Evolutionary conservation across 257 asterid genomes (phyloP), one percentile per base, ranked within the genome.

Genomic region (Solanum pimpinellifolium): DNA sequence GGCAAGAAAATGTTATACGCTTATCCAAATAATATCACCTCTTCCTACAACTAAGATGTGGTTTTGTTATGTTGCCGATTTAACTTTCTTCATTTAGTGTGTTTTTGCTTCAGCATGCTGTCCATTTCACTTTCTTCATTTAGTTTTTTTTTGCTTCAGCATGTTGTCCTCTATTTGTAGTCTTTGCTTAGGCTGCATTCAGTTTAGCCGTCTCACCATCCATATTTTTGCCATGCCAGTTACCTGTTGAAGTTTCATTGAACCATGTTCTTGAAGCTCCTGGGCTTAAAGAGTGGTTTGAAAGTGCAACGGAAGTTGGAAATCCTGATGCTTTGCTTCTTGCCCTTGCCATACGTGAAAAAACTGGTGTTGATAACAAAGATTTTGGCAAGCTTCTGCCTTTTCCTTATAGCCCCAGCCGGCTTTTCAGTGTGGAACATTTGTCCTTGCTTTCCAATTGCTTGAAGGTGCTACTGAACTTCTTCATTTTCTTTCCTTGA

Each of bases 281-380:
- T 23, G 99, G 94, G 86, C 91, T 97, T 84, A 94, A 90, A 88
- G 95, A 95, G 90, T 97, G 98, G 98, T 93, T 95, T 88, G 97
- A 91, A 80, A 90, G 94, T 88, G 95, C 98, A 89, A 87, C 93
- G 73, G 97, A 90, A 89, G 91, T 87, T 86, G 99, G 99, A 80
- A 96, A 93, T 91, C 98, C 99, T 12, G 99, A 96, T 80, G 98
- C 99, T 23, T 92, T 97, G 89, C 93, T 94, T 86, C 90, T 97
- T 88, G 99, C 99, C 84, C 94, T 96, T 59, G 93, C 91, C 89
- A 75, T 96, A 35, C 96, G 89, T 27, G 97, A 96, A 84, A 96
- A 90, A 90, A 87, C 90, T 84, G 88, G 92, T 73, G 60, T 75
- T 74, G 96, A 96, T 65, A 85, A 78, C 89, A 90, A 89, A 42